These are phyloP conservation scores for Nicotiana obtusifolia DNA, from an alignment of 257 asterid species.

Conservation along the genomic window DNA sequence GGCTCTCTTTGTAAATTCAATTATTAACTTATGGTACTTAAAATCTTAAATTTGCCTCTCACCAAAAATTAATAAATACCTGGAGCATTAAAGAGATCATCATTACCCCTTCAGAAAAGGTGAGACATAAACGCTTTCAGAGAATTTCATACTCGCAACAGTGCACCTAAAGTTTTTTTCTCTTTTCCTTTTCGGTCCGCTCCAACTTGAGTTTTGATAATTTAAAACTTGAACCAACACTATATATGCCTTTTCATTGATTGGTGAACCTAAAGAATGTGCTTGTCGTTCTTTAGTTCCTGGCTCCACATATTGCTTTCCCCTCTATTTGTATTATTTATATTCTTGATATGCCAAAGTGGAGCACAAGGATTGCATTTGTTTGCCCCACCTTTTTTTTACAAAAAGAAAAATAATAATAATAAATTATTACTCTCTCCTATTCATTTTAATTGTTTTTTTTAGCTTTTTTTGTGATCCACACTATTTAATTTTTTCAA, in stretches of 20 bases:
- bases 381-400: not conserved
- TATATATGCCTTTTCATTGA: not conserved
- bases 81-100: not conserved
- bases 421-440: too few species aligned
- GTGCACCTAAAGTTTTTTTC: not conserved
- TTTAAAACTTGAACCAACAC: not conserved
- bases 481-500: too few species aligned
- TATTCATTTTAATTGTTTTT: too few species aligned
- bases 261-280: slow-evolving; percentile 6
- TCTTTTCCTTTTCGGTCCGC: not conserved
- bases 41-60: too few species aligned
- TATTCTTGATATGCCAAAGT: not conserved
- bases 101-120: not conserved
- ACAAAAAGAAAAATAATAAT: too few species aligned
- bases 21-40: too few species aligned
- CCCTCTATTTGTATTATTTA: not conserved
- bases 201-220: not conserved
- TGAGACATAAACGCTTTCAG: not conserved
- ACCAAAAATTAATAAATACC: not conserved
- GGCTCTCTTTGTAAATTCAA: too few species aligned
- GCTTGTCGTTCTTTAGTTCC: not conserved
- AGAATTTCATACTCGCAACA: not conserved
- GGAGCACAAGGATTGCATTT: not conserved
- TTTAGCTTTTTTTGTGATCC: too few species aligned
- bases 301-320: not conserved